A percentile compares a stretch with the other conserved stretches of the same genome.
Conservation (phyloP, 1,284 basidiomycete species). For the Sanghuangporus baumii region DNA sequence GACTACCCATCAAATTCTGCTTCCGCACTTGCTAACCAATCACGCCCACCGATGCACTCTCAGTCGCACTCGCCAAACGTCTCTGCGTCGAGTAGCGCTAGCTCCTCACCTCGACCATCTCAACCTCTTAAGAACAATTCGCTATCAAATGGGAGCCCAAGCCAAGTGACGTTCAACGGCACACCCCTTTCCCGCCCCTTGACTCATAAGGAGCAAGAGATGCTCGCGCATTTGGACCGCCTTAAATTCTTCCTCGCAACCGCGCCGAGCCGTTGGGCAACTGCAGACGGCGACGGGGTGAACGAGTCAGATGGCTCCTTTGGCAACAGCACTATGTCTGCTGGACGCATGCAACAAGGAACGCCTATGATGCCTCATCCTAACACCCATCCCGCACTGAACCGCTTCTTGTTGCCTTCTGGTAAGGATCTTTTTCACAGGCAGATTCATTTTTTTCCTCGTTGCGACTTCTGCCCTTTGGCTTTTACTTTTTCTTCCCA, state of each 20-base stretch:
- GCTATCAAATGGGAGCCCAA: not conserved
- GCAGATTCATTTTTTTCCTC: not conserved
- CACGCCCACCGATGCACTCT: not conserved
- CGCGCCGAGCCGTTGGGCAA: constrained; percentile 65
- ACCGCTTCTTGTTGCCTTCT: constrained; percentile 17
- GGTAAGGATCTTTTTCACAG: constrained; percentile 11
- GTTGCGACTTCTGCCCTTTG: not conserved
- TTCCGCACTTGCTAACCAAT: not conserved
- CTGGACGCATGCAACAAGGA: constrained; percentile 6
- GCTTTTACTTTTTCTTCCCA: not conserved
- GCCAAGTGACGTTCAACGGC: constrained; percentile 1
- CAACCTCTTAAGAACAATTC: not conserved
- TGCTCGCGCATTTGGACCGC: constrained; percentile 64
- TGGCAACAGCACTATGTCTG: not conserved
- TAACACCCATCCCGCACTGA: constrained; percentile 16
- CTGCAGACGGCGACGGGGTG: constrained; percentile 27
- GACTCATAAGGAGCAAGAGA: constrained; percentile 57
- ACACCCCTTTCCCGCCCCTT: constrained; percentile 44
- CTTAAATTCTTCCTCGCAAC: constrained; percentile 88
- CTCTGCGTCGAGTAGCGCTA: constrained; percentile 1
- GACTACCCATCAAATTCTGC: constrained; percentile 1
- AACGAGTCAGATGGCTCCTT: constrained; percentile 22
- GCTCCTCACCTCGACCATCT: not conserved
- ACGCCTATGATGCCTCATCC: constrained; percentile 18
- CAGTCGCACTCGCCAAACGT: constrained; percentile 5